Evolutionary conservation across 495 filamentous ascomycete genomes (phyloP).

Genomic region (Podospora appendiculata): DNA sequence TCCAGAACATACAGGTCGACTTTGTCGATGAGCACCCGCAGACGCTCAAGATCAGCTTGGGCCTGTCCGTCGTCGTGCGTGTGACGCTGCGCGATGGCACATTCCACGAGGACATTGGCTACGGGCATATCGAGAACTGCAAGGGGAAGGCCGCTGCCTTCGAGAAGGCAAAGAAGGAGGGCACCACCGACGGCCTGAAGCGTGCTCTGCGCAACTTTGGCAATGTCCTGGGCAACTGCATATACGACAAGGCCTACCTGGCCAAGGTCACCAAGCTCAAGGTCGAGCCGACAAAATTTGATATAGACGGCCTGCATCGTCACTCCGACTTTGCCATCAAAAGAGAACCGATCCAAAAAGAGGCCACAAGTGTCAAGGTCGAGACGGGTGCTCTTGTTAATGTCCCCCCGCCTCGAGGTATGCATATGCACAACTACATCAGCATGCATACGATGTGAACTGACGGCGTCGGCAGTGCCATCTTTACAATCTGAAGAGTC

Average conservation of each 20-base stretch:
- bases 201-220: constrained; percentile 86
- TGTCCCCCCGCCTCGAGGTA: background rate
- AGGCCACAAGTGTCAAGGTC: background rate
- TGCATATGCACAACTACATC: too few relatives aligned
- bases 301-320: constrained; percentile 67
- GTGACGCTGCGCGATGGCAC: constrained; percentile 88
- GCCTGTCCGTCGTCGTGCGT: constrained; percentile 79
- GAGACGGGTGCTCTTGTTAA: background rate
- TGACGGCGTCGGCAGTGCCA: too few relatives aligned
- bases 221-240: constrained; percentile 92
- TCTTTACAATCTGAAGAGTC: constrained; percentile 15
- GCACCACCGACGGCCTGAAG: constrained; percentile 89
- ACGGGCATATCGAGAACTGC: constrained; percentile 90
- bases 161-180: constrained; percentile 97
- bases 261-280: constrained; percentile 78
- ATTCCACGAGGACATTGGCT: constrained; percentile 93
- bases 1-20: constrained; percentile 83
- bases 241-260: constrained; percentile 94
- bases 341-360: constrained; percentile 36
- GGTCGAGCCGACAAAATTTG: constrained; percentile 57
- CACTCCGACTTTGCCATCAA: constrained; percentile 64
- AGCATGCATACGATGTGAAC: too few relatives aligned
- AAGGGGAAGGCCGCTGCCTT: constrained; percentile 91
- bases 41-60: constrained; percentile 65
- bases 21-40: constrained; percentile 59